Base-by-base conservation (phyloP, 306 rosid genomes). In the Alnus rubra region DNA sequence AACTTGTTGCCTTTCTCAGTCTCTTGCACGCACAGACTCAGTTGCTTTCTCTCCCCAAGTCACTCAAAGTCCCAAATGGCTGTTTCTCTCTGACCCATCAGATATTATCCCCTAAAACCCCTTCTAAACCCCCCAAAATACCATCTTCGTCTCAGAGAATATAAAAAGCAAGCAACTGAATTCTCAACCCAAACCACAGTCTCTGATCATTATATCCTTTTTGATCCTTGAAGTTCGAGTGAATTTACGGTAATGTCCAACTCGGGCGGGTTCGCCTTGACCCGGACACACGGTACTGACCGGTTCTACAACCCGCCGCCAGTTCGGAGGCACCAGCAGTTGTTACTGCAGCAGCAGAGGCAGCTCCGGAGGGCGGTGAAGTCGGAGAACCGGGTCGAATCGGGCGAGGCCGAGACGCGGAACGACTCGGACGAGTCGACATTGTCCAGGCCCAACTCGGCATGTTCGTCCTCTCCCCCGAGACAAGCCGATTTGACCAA, bases 241-340 rank as follows among this genome's bases (percentile, higher is more conserved):
- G 13, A 28, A 30, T 45, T 76, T 39, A 49, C 56, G 28, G 64
- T 28, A 83, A 88, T 85, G 91, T 78, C 87, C 35, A 85, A 85
- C 74, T 75, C 85, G 2, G 80, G 74, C 39, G 80, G 45, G 31
- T 80, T 16, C 42, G 78, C 79, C 2, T 14, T 73, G 68, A 49
- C 78, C 9, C 80, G 81, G 19, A 48, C 49, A n/a, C 75, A 39
- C 73, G 84, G 80, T 58, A 52, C 84, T 0, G 59, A 76, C 69
- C 80, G 84, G 45, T 73, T 85, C 79, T 74, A 84, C 69, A 75
- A 48, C 33, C 69, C 76, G 45, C 81, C 79, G 49, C 52, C 75
- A 19, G 71, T 73, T 69, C 70, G 75, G 19, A 76, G 30, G 8
- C 74, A 84, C 12, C 78, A 77, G 48, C 73, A 78, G 72, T 45